Base-by-base conservation (phyloP, 2,329 filamentous ascomycete genomes). In the Cladosporium sphaerospermum region DNA sequence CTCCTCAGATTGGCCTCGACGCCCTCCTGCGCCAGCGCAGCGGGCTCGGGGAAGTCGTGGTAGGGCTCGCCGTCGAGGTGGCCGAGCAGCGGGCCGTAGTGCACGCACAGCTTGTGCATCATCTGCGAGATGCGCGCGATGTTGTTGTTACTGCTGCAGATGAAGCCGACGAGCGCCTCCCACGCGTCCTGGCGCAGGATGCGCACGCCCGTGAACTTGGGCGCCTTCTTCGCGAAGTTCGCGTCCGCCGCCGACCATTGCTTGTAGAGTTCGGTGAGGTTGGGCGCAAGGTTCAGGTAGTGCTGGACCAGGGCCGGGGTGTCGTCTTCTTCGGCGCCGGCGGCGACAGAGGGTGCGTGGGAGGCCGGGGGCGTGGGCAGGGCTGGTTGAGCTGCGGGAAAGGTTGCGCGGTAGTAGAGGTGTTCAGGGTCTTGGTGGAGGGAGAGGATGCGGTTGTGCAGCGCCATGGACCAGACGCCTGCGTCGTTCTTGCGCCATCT, bases 71-170 rank as follows among this genome's bases (percentile, higher is more conserved):
- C 52, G 28, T 82, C 84, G 50, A 96, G 69, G 40, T 83, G 77
- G 1, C 82, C 88, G 51, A 97, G 80, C 3, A 88, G 74, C 0
- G 84, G 81, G 0, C 93, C 93, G 64, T 96, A 99, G 64, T 95
- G 80, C 28, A 80, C 69, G 67, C 95, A 99, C 10, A 99, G 75
- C 63, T 96, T 97, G 61, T 95, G 84, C 18, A 92, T 90, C 93
- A 99, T 99, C 71, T 95, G 88, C 4, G 88, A 92, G 67, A 99
- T 99, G 37, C 93, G 83, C 2, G 85, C 80, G 56, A 99, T 99
- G 67, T 99, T 96, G 73, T 99, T 99, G 72, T 99, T 99, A 71
- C 90, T 96, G 71, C 91, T 96, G 77, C 93, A 99, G 59, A 99
- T 99, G 71, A 99, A 99, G 53, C 87, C 85, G 19, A 99, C 77